These are phyloP conservation scores for Cercophora samala DNA, from an alignment of 495 filamentous ascomycete species.

Conservation along the genomic window DNA sequence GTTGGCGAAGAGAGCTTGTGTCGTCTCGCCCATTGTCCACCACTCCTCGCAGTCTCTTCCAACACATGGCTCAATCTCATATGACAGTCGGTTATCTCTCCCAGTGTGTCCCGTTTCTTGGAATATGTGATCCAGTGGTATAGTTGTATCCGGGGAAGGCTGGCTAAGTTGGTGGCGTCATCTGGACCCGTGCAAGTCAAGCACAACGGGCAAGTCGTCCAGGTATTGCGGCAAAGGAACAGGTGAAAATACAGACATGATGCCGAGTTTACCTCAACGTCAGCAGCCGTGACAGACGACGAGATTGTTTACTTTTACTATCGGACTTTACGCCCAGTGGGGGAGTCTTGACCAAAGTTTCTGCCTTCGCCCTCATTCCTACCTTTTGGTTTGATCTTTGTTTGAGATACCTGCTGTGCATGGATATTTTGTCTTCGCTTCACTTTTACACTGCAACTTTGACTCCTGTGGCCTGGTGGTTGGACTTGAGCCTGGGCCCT, in stretches of 20 bases:
- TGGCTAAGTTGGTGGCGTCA: background rate
- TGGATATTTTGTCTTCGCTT: background rate
- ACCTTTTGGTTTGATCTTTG: background rate
- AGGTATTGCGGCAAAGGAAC: background rate
- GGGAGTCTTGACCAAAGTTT: background rate
- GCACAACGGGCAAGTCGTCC: background rate
- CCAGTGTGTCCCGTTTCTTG: background rate
- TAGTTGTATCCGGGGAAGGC: too few species aligned
- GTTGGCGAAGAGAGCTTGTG: background rate
- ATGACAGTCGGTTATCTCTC: background rate
- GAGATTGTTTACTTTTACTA: background rate
- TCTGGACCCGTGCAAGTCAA: background rate
- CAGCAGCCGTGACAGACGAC: background rate
- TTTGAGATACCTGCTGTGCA: background rate
- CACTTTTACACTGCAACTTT: background rate
- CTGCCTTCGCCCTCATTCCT: background rate
- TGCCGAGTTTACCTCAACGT: background rate
- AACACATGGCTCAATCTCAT: background rate
- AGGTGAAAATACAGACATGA: background rate
- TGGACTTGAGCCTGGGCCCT: background rate
- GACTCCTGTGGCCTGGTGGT: background rate
- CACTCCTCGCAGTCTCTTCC: background rate
- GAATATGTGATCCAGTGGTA: background rate
- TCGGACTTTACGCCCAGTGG: background rate
- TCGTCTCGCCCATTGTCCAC: background rate